Evolutionary conservation across 2,329 filamentous ascomycete species (phyloP), one percentile per base, ranked within the genome.

Genomic region (Cercospora brassicicola): DNA sequence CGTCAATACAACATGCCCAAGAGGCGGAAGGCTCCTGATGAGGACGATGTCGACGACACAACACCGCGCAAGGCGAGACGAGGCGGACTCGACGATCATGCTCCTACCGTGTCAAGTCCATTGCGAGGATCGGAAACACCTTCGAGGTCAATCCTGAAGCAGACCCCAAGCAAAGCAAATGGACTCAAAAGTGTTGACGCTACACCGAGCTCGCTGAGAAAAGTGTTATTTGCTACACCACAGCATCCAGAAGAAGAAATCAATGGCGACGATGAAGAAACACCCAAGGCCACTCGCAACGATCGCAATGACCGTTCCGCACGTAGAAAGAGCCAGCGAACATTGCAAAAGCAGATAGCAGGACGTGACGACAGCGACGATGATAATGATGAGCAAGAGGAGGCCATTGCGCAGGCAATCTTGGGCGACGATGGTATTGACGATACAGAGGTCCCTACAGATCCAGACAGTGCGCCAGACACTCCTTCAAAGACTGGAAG

Each of bases 271-370:
- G 67, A 72, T 31, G 67, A 72, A 28, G 73, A 74, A 11, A 77
- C 76, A 9, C 75, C 91, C 0, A 86, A 87, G 42, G 86, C 88
- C 72, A 84, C 86, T 51, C 87, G 86, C 70, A 91, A 92, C 71
- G 93, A 97, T 80, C 62, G 53, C 53, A 91, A 91, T 71, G 93
- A 97, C 79, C 89, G 91, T 59, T 97, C 94, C 4, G 94, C 94
- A 1, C 88, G 91, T 74, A 89, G 89, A 76, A 97, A 97, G 83
- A 96, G 92, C 78, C 91, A 91, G 23, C 86, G 89, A 62, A 87
- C 88, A 3, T 81, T 97, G 62, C 89, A 96, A 42, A 89, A 94
- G 76, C 89, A 89, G 53, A 88, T 89, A 6, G 84, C 91, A 10
- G 84, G 86, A 20, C 88, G 86, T 18, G 86, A 83, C 8, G 84